These are phyloP conservation scores for Trypanosomatidae sp. DNA, from an alignment of 208 protist genomes.

Conservation along the genomic window DNA sequence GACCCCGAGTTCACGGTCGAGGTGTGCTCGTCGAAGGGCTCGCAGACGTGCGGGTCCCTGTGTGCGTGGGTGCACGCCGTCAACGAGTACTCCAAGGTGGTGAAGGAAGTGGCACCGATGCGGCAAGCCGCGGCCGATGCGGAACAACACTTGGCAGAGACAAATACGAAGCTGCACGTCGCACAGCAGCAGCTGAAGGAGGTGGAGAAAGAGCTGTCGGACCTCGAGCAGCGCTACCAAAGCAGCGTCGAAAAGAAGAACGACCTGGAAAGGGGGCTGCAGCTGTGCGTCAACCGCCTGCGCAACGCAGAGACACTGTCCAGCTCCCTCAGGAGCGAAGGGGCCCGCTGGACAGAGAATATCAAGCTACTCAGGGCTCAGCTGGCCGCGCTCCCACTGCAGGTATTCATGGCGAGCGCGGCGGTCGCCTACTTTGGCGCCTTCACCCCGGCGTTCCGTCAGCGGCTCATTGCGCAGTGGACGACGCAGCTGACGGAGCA, in stretches of 20 bases:
- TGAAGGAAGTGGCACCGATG: constrained; percentile 97
- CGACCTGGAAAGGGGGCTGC: constrained; percentile 86
- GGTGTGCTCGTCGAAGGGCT: constrained; percentile 91
- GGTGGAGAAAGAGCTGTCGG: constrained; percentile 92
- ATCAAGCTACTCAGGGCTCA: constrained; percentile 71
- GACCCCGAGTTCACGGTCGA: constrained; percentile 96
- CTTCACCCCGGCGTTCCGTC: constrained; percentile 94
- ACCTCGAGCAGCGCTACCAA: constrained; percentile 90
- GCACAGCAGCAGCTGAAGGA: constrained; percentile 89
- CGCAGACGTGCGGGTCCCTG: constrained; percentile 94
- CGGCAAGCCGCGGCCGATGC: constrained; percentile 89
- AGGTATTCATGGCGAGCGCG: constrained; percentile 95
- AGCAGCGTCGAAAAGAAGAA: constrained; percentile 88
- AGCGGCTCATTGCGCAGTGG: constrained; percentile 86
- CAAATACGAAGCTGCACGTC: constrained; percentile 86
- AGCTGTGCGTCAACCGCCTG: constrained; percentile 87
- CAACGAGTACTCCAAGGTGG: constrained; percentile 94
- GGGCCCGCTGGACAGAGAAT: constrained; percentile 93
- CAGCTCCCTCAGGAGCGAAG: constrained; percentile 92
- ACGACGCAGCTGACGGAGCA: constrained; percentile 42
- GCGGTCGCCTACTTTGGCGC: constrained; percentile 95
- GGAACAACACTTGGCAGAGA: constrained; percentile 83
- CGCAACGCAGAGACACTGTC: constrained; percentile 96
- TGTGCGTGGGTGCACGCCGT: constrained; percentile 97
- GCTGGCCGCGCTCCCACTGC: constrained; percentile 86